phyloP scores from a whole-genome alignment of 2,329 filamentous ascomycete genomes.

The Malbranchea zuffiana region DNA sequence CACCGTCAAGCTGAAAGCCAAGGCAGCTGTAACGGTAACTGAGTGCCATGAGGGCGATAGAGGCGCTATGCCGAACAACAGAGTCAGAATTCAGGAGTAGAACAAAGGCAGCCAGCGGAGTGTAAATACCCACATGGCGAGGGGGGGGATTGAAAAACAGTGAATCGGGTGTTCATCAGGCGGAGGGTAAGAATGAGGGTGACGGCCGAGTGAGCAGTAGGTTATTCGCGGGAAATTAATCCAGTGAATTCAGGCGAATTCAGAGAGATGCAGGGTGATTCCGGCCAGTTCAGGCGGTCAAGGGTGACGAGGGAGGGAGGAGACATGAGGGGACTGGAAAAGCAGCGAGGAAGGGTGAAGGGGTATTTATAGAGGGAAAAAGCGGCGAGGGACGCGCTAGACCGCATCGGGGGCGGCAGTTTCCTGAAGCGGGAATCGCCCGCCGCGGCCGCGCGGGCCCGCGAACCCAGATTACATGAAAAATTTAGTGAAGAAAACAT shows the following conservation, averaged over 20 bases:
- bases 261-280: conserved; percentile 3
- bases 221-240: background rate
- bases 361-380: conserved; percentile 3
- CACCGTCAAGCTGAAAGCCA: conserved; percentile 1
- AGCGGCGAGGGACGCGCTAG: conserved; percentile 3
- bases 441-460: background rate
- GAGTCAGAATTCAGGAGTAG: conserved; percentile 4
- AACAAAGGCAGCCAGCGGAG: conserved; percentile 1
- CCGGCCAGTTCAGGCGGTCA: background rate
- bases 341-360: conserved; percentile 1
- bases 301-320: background rate
- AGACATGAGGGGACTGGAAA: conserved; percentile 1
- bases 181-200: conserved; percentile 2
- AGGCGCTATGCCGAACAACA: conserved; percentile 1
- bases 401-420: conserved; percentile 2
- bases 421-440: background rate
- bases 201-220: background rate
- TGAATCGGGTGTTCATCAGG: background rate
- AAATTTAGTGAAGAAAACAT: too few species aligned
- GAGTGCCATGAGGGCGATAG: conserved; percentile 2
- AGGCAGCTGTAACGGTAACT: too few species aligned
- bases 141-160: background rate
- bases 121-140: conserved; percentile 4
- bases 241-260: conserved; percentile 5
- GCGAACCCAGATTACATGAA: conserved; percentile 1